phyloP scores from a whole-genome alignment of 441 rosid species.

The Gossypium gossypioides region DNA sequence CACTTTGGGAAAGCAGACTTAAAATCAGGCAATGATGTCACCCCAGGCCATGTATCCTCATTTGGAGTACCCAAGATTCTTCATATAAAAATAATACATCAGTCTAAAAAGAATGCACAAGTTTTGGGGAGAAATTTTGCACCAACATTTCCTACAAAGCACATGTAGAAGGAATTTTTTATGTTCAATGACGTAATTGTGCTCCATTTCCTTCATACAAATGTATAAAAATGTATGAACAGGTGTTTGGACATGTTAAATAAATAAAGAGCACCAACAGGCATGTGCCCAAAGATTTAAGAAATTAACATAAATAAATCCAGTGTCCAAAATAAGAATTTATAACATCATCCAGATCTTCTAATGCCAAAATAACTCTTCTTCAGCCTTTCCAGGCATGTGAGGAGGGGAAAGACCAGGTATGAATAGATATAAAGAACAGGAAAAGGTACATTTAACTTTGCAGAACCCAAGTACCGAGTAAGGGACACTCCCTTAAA shows the following conservation, averaged over 20 bases:
- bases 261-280: not conserved
- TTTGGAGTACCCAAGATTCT: slow-evolving; percentile 90
- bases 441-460: not conserved
- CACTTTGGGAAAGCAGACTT: slow-evolving; percentile 95
- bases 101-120: not conserved
- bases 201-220: not conserved
- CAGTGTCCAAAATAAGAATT: not conserved
- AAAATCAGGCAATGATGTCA: slow-evolving; percentile 85
- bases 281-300: not conserved
- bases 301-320: not conserved
- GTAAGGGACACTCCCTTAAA: not conserved
- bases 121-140: not conserved
- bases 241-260: not conserved
- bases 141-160: not conserved
- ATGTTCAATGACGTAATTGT: not conserved
- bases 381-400: not conserved
- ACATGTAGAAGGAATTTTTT: not conserved
- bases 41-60: slow-evolving; percentile 91
- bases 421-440: not conserved
- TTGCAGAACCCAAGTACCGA: not conserved
- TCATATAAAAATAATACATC: slow-evolving; percentile 12
- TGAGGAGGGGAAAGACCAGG: not conserved
- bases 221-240: not conserved
- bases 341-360: not conserved
- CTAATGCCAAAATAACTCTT: slow-evolving; percentile 1